These are phyloP conservation scores for Lycium ferocissimum DNA, from an alignment of 257 asterid genomes.

Conservation along the genomic window DNA sequence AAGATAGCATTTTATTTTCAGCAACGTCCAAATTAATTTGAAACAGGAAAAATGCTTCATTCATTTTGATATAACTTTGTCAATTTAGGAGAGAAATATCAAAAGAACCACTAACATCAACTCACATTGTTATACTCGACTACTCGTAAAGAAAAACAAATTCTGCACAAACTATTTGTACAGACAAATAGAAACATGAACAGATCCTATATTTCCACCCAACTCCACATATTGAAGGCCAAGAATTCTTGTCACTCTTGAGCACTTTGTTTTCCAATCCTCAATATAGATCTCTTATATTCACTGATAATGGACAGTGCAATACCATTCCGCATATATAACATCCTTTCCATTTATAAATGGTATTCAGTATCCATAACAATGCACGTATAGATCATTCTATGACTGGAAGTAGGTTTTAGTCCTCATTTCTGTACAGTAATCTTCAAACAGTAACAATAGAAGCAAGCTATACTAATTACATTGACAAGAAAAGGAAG, in stretches of 20 bases:
- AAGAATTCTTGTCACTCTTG: not conserved
- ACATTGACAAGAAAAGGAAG: constrained; percentile 1
- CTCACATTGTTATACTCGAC: not conserved
- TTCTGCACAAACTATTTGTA: not conserved
- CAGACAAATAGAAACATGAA: not conserved
- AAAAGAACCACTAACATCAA: constrained; percentile 11
- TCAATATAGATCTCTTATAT: constrained; percentile 16
- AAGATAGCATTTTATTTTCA: not conserved
- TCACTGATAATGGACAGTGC: not conserved
- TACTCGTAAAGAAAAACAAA: not conserved
- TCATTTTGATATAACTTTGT: not conserved
- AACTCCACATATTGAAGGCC: not conserved
- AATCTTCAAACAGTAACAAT: not conserved
- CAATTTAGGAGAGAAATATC: not conserved
- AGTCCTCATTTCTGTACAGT: constrained; percentile 10
- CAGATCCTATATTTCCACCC: not conserved
- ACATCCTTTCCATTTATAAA: constrained; percentile 16
- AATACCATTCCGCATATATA: not conserved
- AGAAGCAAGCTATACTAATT: constrained; percentile 5
- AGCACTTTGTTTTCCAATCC: not conserved
- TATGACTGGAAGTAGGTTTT: constrained; percentile 8
- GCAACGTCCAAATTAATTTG: not conserved
- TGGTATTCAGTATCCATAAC: not conserved
- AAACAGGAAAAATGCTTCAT: not conserved
- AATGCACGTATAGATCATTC: not conserved